Conservation (phyloP, 441 rosid species). For the Brassica balearica region DNA sequence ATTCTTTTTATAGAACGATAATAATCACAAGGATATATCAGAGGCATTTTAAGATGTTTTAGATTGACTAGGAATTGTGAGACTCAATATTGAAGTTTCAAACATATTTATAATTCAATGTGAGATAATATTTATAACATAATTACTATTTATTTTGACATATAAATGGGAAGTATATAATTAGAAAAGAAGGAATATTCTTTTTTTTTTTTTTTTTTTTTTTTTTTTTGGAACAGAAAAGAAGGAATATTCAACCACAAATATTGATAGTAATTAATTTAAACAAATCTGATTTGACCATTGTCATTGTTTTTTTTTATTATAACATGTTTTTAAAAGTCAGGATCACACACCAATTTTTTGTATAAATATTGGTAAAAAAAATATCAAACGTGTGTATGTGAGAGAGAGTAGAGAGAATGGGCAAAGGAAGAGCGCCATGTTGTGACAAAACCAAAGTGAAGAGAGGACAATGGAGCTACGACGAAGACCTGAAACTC, state of each 20-base stretch:
- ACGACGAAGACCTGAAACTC: slow-evolving; percentile 61
- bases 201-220: too few species aligned
- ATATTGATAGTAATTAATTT: slow-evolving; percentile 25
- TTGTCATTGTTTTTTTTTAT: slow-evolving; percentile 9
- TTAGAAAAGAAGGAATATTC: slow-evolving; percentile 9
- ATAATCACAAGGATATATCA: neutral
- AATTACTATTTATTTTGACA: neutral
- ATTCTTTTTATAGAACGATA: neutral
- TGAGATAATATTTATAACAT: neutral
- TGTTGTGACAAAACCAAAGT: slow-evolving; percentile 64
- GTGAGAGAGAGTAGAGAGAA: slow-evolving; percentile 23
- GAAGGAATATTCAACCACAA: slow-evolving; percentile 26
- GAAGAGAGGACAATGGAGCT: slow-evolving; percentile 74
- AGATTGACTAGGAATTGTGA: neutral
- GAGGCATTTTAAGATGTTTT: neutral
- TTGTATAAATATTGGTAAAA: neutral
- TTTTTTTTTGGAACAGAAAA: neutral
- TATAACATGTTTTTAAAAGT: slow-evolving; percentile 13
- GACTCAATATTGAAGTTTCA: slow-evolving; percentile 7
- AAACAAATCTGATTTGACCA: slow-evolving; percentile 29
- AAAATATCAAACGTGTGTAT: neutral
- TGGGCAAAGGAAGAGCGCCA: slow-evolving; percentile 73
- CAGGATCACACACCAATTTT: neutral
- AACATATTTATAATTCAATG: neutral
- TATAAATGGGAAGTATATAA: neutral